Conservation (phyloP, 306 rosid genomes). For the Hippophae tibetana region DNA sequence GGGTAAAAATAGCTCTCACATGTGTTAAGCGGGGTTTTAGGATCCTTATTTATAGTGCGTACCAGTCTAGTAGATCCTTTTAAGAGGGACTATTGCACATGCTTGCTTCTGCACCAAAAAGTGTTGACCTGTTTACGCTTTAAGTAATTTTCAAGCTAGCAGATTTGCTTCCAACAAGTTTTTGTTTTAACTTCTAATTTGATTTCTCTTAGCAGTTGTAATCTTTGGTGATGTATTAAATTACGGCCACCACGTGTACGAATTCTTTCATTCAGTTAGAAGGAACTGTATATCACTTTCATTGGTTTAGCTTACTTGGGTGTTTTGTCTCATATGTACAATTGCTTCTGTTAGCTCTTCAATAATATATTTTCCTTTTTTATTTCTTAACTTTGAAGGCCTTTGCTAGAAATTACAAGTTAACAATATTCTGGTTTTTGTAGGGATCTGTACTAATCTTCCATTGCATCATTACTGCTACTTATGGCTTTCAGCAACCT, state of each 20-base stretch:
- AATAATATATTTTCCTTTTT: background rate
- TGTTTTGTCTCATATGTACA: background rate
- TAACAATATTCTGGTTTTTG: slow-evolving; percentile 9
- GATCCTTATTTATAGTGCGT: slow-evolving; percentile 32
- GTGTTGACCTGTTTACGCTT: slow-evolving; percentile 12
- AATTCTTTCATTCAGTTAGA: background rate
- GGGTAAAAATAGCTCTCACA: no score
- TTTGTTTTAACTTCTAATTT: background rate
- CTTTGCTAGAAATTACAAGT: slow-evolving; percentile 9
- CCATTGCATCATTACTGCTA: slow-evolving; percentile 1
- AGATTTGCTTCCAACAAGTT: background rate
- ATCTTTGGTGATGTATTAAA: background rate
- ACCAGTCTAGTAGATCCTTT: slow-evolving; percentile 8
- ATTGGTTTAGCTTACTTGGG: background rate
- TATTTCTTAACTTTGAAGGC: slow-evolving; percentile 1
- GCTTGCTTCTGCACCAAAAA: slow-evolving; percentile 9
- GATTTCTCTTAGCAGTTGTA: background rate
- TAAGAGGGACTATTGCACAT: slow-evolving; percentile 33
- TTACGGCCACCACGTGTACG: no score
- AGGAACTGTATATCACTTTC: background rate
- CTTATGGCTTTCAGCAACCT: slow-evolving; percentile 39
- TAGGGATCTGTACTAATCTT: slow-evolving; percentile 20
- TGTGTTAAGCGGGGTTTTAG: slow-evolving; percentile 9
- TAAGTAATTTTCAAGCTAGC: slow-evolving; percentile 15
- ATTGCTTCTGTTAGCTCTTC: slow-evolving; percentile 4